Evolutionary conservation across 305 asterid genomes (phyloP), one percentile per base, ranked within the genome.

Genomic region (Fraxinus albicans): DNA sequence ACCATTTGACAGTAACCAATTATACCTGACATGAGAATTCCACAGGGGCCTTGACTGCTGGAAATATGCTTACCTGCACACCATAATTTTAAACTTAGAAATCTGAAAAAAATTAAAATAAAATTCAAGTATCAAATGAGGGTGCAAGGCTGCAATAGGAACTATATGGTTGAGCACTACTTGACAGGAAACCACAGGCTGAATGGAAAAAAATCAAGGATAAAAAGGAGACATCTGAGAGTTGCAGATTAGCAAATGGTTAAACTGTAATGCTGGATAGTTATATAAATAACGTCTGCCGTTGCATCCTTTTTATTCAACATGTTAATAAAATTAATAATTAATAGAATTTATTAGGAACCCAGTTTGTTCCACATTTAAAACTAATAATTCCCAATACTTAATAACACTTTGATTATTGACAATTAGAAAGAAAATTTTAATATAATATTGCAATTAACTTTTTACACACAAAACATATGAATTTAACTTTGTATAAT

Each of bases 21-120:
- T 67, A 78, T 94, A 96, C 98, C 98, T 93, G 98, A 80, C 93
- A 85, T 73, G 98, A 93, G 82, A 89, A 89, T 84, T 96, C 99
- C 83, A 91, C 95, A 23, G 96, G 94, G 70, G 97, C 99, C 89
- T 92, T 94, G 40, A 94, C 97, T 81, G 98, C 84, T 29, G 99
- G 99, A 89, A 94, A 94, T 82, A 93, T 87, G 89, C 88, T 94
- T 82, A 96, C 91, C 99, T 96, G 90, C 90, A 91, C 67, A 73
- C 9, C 69, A 60, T 34, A 76, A 63, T 79, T 65, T 60, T 40
- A 33, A 77, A 23, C 55, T 77, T 86, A 73, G 84, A 82, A n/a
- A 80, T 76, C 79, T 12, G 12, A 44, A 44, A 12, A 2, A 36
- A 5, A 36, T 6, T 3, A 33, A 81, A 70, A 19, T 8, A 19